phyloP scores from a whole-genome alignment of 345 rosid genomes.

The Eucalyptus cloeziana region DNA sequence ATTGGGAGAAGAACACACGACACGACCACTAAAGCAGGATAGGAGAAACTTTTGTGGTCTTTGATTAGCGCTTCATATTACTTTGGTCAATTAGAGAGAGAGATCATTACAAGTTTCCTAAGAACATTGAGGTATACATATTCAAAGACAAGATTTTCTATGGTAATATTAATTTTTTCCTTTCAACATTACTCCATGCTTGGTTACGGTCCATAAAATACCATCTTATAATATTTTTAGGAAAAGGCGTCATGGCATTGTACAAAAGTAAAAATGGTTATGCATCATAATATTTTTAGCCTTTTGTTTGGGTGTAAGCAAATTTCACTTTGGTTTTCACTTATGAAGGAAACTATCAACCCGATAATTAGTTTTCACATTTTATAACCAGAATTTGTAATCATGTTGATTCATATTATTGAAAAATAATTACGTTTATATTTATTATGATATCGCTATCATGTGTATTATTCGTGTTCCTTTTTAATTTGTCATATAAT shows the following conservation, averaged over 20 bases:
- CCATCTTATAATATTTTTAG: too few species aligned
- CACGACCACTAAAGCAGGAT: rapidly evolving
- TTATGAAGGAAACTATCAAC: not conserved
- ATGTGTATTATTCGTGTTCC: not conserved
- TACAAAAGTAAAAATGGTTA: too few species aligned
- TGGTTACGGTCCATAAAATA: too few species aligned
- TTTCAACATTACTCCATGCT: not conserved
- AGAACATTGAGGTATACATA: not conserved
- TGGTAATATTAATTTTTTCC: not conserved
- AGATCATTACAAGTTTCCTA: not conserved
- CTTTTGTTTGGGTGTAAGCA: not conserved
- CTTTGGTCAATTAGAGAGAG: not conserved
- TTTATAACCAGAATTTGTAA: too few species aligned
- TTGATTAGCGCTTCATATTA: not conserved
- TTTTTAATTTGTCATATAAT: not conserved
- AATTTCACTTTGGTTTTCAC: not conserved
- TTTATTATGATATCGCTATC: too few species aligned
- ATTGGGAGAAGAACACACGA: rapidly evolving
- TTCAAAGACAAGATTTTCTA: not conserved
- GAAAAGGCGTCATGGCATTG: rapidly evolving
- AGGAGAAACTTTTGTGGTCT: not conserved
- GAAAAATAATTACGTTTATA: not conserved
- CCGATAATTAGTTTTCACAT: not conserved
- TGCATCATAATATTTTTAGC: too few species aligned
- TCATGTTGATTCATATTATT: not conserved